Conservation (phyloP, 2,329 filamentous ascomycete genomes). For the Phyllosticta citriasiana region DNA sequence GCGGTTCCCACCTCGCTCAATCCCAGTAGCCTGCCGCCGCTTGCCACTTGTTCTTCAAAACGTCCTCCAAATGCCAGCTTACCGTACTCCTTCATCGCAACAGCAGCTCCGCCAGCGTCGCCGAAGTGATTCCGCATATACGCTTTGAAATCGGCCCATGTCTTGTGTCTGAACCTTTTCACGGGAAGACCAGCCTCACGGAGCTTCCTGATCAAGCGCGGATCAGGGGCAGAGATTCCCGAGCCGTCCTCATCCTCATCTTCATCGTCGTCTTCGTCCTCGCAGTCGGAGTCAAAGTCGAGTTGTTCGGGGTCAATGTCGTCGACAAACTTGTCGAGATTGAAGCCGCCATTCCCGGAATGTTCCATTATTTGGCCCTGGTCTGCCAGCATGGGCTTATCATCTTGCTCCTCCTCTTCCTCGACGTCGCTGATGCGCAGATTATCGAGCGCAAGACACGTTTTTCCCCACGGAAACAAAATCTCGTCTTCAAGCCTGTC, state of each 20-base stretch:
- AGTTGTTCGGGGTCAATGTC: constrained; percentile 19
- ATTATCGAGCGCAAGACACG: neutral
- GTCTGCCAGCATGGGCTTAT: neutral
- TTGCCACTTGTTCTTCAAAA: neutral
- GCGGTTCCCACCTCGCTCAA: neutral
- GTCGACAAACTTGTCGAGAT: constrained; percentile 12
- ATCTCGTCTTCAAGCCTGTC: constrained; percentile 33
- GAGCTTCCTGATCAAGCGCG: neutral
- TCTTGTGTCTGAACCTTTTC: neutral
- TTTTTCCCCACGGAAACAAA: constrained; percentile 30
- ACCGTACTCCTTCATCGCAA: neutral
- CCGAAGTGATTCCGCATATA: neutral
- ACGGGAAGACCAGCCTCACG: neutral
- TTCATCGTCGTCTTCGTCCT: neutral
- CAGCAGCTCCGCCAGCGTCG: too few relatives aligned
- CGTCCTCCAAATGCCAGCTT: neutral
- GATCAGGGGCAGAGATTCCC: neutral
- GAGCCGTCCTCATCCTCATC: neutral
- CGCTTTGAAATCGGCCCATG: neutral
- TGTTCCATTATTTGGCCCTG: constrained; percentile 12
- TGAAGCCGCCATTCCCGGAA: constrained; percentile 13
- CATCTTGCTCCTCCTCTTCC: neutral
- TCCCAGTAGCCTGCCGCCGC: neutral
- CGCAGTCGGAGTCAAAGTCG: neutral
- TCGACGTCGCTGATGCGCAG: neutral